Base-by-base conservation (phyloP, 768 basidiomycete genomes). In the Kwoniella bestiolae region DNA sequence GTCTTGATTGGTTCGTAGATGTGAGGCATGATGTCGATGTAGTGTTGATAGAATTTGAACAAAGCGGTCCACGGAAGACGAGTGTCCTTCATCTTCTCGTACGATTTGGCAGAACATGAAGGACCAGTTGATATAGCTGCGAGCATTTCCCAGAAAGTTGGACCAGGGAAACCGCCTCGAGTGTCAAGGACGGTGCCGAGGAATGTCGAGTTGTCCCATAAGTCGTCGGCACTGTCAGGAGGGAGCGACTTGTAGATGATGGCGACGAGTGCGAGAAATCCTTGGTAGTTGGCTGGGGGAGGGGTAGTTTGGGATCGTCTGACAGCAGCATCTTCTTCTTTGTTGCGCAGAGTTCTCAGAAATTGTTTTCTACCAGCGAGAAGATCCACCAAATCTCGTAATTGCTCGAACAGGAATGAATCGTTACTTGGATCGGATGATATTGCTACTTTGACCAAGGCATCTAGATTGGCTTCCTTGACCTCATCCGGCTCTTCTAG, bases 21-120 rank as follows among this genome's bases (percentile, higher is more conserved):
- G 49, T 70, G 69, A 32, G 73, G 71, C 59, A 77, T 67, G 46
- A 71, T 69, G 8, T 71, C 73, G 28, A 58, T 61, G 51, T 71
- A 77, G 52, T 77, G 72, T 41, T 73, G 70, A 55, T 75, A 75
- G 58, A 73, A 75, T 56, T 73, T 73, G 72, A 73, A 71, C 8
- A 77, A 35, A 2, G 46, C 61, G 16, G 55, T 44, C 76, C 73
- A 77, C 3, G 60, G 53, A 11, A 68, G 38, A 57, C 72, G 60
- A 5, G 73, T 71, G 25, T 77, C 76, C 45, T 72, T 75, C 63
- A 77, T 60, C 50, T 66, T 69, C 60, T 75, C 74, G 51, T 70
- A 73, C 21, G 71, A 62, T 41, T 70, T 71, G 7, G 70, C 61
- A 9, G 77, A 71, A 51, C 77, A 76, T 8, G 31, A 31, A 0